Evolutionary conservation across 2,329 filamentous ascomycete genomes (phyloP).

Genomic region (Ascochyta pisi): DNA sequence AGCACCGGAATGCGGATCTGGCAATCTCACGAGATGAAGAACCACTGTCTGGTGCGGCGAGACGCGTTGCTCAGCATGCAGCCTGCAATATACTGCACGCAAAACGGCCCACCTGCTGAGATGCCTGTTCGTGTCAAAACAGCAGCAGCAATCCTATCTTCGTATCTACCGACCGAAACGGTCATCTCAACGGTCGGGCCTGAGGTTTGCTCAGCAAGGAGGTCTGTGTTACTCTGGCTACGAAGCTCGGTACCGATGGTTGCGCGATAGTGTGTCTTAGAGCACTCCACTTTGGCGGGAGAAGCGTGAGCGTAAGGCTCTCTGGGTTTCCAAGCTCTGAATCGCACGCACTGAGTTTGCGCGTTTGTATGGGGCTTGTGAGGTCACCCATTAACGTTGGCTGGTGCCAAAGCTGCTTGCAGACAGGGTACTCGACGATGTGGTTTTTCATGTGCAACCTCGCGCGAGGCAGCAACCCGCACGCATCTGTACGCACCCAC

Average conservation of each 20-base stretch:
- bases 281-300: conserved; percentile 37
- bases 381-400: background rate
- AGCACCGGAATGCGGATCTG: conserved; percentile 25
- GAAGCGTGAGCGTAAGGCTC: conserved; percentile 24
- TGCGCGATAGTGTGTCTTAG: conserved; percentile 32
- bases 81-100: conserved; percentile 10
- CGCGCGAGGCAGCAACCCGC: conserved; percentile 10
- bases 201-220: conserved; percentile 32
- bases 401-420: conserved; percentile 18
- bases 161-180: conserved; percentile 21
- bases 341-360: conserved; percentile 18
- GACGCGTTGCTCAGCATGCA: conserved; percentile 19
- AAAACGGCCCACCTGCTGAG: conserved; percentile 8
- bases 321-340: conserved; percentile 13
- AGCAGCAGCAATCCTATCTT: conserved; percentile 7
- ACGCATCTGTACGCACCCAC: conserved; percentile 5
- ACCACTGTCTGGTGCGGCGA: conserved; percentile 6
- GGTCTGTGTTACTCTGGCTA: conserved; percentile 35
- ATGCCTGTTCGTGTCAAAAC: conserved; percentile 18
- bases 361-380: conserved; percentile 8
- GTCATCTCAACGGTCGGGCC: conserved; percentile 21
- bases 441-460: conserved; percentile 5
- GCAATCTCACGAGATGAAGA: conserved; percentile 31
- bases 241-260: conserved; percentile 38
- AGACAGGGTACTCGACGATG: conserved; percentile 17